Percentiles rank a stretch among this genome's conserved stretches.
phyloP scores from a whole-genome alignment of 1,139 yeast species.

The Scheffersomyces parashehatae region DNA sequence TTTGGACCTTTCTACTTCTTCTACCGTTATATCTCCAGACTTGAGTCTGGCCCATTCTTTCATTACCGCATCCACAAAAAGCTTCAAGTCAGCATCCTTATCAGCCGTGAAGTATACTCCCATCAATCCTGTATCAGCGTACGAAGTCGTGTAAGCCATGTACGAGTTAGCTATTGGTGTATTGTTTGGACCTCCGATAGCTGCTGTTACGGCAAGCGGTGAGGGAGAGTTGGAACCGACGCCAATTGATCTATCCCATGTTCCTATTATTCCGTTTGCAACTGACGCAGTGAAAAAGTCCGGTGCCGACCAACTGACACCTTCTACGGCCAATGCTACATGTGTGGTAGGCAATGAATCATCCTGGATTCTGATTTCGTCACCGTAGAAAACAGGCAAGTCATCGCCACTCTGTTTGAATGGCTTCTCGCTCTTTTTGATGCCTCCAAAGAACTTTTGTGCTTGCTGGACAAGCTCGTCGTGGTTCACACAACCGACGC shows the following conservation, averaged over 20 bases:
- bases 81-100: constrained; percentile 62
- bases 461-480: constrained; percentile 78
- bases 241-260: constrained; percentile 95
- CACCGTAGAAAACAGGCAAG: constrained; percentile 79
- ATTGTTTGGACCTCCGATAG: constrained; percentile 55
- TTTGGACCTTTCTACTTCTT: constrained; percentile 91
- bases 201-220: constrained; percentile 75
- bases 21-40: constrained; percentile 71
- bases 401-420: constrained; percentile 77
- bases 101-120: constrained; percentile 93
- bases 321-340: constrained; percentile 94
- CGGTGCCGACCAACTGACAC: constrained; percentile 96
- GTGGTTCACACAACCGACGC: constrained; percentile 93
- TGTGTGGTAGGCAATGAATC: constrained; percentile 85
- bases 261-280: constrained; percentile 94
- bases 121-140: constrained; percentile 97
- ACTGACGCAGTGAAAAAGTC: constrained; percentile 95
- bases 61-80: constrained; percentile 69
- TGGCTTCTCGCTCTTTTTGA: constrained; percentile 64
- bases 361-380: constrained; percentile 83
- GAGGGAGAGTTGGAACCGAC: constrained; percentile 71
- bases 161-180: constrained; percentile 83
- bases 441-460: constrained; percentile 71
- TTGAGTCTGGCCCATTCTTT: constrained; percentile 89
- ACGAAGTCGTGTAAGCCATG: constrained; percentile 95